Evolutionary conservation across 257 asterid genomes (phyloP).

Genomic region (Solanum sitiens): DNA sequence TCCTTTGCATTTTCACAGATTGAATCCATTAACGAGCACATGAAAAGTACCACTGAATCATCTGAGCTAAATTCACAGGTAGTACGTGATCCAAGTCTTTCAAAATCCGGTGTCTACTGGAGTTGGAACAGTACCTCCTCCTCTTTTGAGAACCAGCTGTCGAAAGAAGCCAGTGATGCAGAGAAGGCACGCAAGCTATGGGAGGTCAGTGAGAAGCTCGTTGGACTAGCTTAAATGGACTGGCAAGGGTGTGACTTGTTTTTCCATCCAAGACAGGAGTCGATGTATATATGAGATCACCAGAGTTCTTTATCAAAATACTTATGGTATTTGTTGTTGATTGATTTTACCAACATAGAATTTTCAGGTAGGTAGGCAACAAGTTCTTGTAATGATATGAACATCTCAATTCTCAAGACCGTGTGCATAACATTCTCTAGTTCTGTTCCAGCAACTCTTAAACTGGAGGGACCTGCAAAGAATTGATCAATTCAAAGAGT

Average conservation of each 20-base stretch:
- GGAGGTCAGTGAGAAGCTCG: constrained; percentile 92
- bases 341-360: neutral
- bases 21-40: neutral
- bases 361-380: neutral
- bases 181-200: constrained; percentile 81
- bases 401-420: neutral
- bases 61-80: constrained; percentile 36
- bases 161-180: constrained; percentile 78
- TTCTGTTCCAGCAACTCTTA: neutral
- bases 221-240: constrained; percentile 49
- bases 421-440: neutral
- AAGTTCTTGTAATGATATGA: neutral
- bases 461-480: neutral
- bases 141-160: constrained; percentile 75
- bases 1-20: neutral
- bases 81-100: constrained; percentile 70
- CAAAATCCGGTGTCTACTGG: constrained; percentile 96
- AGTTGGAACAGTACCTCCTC: constrained; percentile 85
- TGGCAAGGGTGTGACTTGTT: neutral
- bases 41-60: neutral
- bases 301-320: neutral
- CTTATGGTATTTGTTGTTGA: neutral
- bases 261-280: neutral
- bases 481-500: neutral
- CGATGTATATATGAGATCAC: neutral